A percentile compares a stretch with the other conserved stretches of the same genome.
Evolutionary conservation across 495 filamentous ascomycete species (phyloP).

Genomic region (Staphylotrichum tortipilum): DNA sequence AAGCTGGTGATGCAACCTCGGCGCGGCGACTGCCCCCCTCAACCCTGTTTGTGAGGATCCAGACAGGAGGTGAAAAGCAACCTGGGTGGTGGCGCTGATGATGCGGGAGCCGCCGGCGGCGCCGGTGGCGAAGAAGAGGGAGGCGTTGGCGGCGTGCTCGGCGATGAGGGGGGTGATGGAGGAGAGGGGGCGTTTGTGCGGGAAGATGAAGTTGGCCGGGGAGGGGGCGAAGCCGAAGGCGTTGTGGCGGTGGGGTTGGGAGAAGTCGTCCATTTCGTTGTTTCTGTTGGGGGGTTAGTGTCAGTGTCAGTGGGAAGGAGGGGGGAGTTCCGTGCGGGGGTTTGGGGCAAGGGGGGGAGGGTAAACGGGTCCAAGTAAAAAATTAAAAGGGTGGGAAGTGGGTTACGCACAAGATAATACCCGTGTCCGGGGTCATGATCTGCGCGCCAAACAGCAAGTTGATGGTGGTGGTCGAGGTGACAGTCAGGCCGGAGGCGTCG

Average conservation of each 20-base stretch:
- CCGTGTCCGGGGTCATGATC: conserved; percentile 70
- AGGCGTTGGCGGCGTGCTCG: conserved; percentile 51
- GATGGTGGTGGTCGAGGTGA: conserved; percentile 71
- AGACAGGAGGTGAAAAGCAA: conserved; percentile 65
- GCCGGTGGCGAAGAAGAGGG: conserved; percentile 61
- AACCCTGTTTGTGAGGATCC: conserved; percentile 48
- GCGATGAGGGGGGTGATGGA: conserved; percentile 73
- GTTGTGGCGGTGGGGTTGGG: conserved; percentile 65
- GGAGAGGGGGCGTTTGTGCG: conserved; percentile 72
- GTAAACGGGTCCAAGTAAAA: too few relatives aligned
- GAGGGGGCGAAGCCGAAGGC: conserved; percentile 76
- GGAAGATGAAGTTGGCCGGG: conserved; percentile 69
- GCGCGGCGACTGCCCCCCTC: conserved; percentile 52
- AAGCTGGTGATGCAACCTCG: conserved; percentile 78
- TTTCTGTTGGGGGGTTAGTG: conserved; percentile 35
- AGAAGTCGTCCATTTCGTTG: conserved; percentile 91
- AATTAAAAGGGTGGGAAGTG: conserved; percentile 10
- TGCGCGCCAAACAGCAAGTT: conserved; percentile 77
- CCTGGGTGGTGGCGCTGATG: conserved; percentile 74
- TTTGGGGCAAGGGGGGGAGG: too few relatives aligned
- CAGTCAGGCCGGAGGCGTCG: conserved; percentile 59
- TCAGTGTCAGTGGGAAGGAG: neutral
- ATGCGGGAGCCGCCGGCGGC: conserved; percentile 83
- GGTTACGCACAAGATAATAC: conserved; percentile 49
- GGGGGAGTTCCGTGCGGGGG: too few relatives aligned